Base-by-base conservation (phyloP, 2,329 filamentous ascomycete genomes). In the Colletotrichum sp. region DNA sequence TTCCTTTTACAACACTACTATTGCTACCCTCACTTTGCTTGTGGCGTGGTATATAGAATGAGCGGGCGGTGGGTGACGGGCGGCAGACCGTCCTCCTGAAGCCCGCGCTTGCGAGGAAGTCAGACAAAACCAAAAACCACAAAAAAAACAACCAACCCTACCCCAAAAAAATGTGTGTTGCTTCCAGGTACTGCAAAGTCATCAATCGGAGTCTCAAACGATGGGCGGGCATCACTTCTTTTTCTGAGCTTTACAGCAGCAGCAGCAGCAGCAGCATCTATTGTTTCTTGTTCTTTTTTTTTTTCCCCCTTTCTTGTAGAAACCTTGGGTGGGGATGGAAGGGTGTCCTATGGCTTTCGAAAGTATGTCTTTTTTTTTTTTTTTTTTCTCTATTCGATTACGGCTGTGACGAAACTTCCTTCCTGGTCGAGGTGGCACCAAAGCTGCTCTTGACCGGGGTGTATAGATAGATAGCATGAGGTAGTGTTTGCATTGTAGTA, bases 31-130 rank as follows among this genome's bases (percentile, higher is more conserved):
- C 70, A 76, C 56, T 72, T 69, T 48, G 70, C 73, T 55, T 36
- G 73, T 68, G 70, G 73, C 58, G 70, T 76, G 73, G 73, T 69
- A 73, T 60, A 73, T 73, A 76, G 70, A 73, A 52, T 43, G 60
- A 62, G 21, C 56, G 55, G 66, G 55, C 69, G 61, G 30, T 26
- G 48, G 43, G 24, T 18, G 58, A 36, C 32, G 36, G 55, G 64
- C 58, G 48, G 24, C 24, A 30, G 55, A 58, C 55, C 24, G 26
- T 26, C 43, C 26, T 52, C 70, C 36, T 56, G 28, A 12, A 60
- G 56, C 30, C 30, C 58, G 66, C 48, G 61, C 67, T 58, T 48
- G 52, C 60, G 32, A 61, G 72, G 61, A 66, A 75, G 72, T 71
- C 68, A 55, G 30, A 66, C 68, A 16, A 58, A 60, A 28, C 34